A percentile compares a stretch with the other conserved stretches of the same genome.
These are phyloP conservation scores for Puccinia sorghi DNA, from an alignment of 1,284 basidiomycete species.

Conservation along the genomic window DNA sequence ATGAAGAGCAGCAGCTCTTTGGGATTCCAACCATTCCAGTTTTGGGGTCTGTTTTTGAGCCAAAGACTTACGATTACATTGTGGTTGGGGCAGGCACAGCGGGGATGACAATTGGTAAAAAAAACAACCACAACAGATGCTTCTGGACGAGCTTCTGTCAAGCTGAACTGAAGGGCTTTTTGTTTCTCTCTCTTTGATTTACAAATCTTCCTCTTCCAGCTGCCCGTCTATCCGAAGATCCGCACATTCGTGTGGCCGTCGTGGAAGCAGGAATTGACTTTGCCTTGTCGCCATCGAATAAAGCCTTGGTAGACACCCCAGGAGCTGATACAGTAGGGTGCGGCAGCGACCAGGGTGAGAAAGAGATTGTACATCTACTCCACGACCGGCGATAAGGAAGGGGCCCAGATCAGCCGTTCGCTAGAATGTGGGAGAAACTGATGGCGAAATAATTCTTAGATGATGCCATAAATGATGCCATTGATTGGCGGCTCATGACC, in stretches of 20 bases:
- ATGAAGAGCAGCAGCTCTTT: neutral
- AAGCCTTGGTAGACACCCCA: conserved; percentile 50
- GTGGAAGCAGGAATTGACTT: conserved; percentile 54
- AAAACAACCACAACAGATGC: neutral
- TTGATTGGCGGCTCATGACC: conserved; percentile 39
- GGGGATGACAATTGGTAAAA: conserved; percentile 37
- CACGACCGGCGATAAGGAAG: neutral
- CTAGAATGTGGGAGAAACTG: neutral
- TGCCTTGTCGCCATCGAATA: conserved; percentile 17
- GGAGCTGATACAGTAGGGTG: conserved; percentile 53
- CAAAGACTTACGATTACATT: conserved; percentile 34
- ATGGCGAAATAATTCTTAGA: neutral
- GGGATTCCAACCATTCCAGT: conserved; percentile 23
- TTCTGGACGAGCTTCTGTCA: neutral
- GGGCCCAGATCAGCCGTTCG: neutral
- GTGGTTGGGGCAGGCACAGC: conserved; percentile 40
- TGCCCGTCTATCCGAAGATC: conserved; percentile 53
- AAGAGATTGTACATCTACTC: conserved; percentile 47
- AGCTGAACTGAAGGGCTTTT: neutral
- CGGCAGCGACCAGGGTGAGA: conserved; percentile 50
- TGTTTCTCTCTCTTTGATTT: neutral
- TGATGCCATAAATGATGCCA: conserved; percentile 9
- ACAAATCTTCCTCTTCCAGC: neutral
- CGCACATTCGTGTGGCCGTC: conserved; percentile 55
- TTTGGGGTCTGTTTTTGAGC: conserved; percentile 17